Evolutionary conservation across 2,329 filamentous ascomycete species (phyloP).

Genomic region (Pseudogymnoascus sp.): DNA sequence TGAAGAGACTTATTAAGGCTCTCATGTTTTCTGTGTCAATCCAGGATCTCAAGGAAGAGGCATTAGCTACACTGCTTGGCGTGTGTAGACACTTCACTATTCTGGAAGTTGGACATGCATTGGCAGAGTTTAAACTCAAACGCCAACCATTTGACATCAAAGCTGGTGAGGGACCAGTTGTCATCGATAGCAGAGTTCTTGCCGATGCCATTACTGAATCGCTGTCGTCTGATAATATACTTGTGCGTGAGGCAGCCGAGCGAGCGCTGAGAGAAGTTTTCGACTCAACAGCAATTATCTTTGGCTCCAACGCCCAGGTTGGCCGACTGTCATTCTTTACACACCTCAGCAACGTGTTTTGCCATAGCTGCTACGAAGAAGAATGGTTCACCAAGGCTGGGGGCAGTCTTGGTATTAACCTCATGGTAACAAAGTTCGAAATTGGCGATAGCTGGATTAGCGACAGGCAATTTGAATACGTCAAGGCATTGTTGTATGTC

Average conservation of each 20-base stretch:
- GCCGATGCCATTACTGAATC: slow-evolving; percentile 87
- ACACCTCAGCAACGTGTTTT: slow-evolving; percentile 74
- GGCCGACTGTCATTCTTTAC: slow-evolving; percentile 76
- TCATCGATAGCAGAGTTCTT: slow-evolving; percentile 77
- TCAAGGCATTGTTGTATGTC: slow-evolving; percentile 87
- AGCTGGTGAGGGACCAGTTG: slow-evolving; percentile 78
- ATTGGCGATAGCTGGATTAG: slow-evolving; percentile 78
- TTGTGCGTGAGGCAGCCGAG: slow-evolving; percentile 76
- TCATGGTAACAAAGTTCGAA: slow-evolving; percentile 75
- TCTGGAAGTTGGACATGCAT: slow-evolving; percentile 77
- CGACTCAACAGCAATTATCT: slow-evolving; percentile 66
- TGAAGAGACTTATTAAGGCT: slow-evolving; percentile 84
- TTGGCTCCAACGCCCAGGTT: slow-evolving; percentile 64
- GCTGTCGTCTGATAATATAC: slow-evolving; percentile 72
- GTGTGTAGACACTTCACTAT: slow-evolving; percentile 86
- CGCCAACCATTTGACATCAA: slow-evolving; percentile 75
- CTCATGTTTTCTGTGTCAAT: slow-evolving; percentile 79
- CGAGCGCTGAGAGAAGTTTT: slow-evolving; percentile 70
- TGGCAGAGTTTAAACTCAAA: slow-evolving; percentile 70
- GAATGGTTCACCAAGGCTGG: slow-evolving; percentile 99
- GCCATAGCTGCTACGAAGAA: slow-evolving; percentile 91
- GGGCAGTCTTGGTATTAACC: slow-evolving; percentile 81
- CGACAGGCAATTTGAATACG: slow-evolving; percentile 76
- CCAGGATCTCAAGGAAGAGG: slow-evolving; percentile 69
- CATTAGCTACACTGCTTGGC: slow-evolving; percentile 66